Percentiles rank a stretch among this genome's conserved stretches.
Conservation (phyloP, 352 stramenopile species). For the Phytophthora podocarpi region DNA sequence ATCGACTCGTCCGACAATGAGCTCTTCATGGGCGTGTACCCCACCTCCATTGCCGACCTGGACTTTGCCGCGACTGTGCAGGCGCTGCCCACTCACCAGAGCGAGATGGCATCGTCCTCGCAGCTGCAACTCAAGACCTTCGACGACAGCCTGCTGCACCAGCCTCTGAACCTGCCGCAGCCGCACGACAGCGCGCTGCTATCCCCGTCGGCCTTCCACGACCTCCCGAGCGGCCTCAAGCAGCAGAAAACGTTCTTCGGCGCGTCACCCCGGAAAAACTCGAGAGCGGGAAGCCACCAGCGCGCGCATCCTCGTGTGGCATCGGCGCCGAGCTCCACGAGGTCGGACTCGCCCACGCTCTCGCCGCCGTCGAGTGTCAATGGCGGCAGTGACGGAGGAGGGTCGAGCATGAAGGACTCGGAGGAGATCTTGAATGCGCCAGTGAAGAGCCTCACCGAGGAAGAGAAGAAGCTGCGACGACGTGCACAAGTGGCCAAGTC, state of each 20-base stretch:
- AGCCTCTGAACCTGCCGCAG: slow-evolving; percentile 29
- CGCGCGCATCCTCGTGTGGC: slow-evolving; percentile 3
- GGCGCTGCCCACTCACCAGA: slow-evolving; percentile 42
- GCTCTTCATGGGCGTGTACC: slow-evolving; percentile 65
- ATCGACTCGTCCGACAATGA: slow-evolving; percentile 50
- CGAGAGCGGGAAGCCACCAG: neutral
- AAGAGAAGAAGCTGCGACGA: slow-evolving; percentile 83
- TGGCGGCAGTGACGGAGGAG: slow-evolving; percentile 34
- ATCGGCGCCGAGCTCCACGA: slow-evolving; percentile 25
- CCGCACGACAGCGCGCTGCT: slow-evolving; percentile 14
- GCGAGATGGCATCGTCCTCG: slow-evolving; percentile 1
- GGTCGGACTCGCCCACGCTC: slow-evolving; percentile 40
- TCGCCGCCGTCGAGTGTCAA: slow-evolving; percentile 55
- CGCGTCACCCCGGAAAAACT: slow-evolving; percentile 15
- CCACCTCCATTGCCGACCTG: slow-evolving; percentile 59
- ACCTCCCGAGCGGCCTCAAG: slow-evolving; percentile 11
- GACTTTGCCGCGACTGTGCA: slow-evolving; percentile 69
- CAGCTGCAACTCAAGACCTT: slow-evolving; percentile 28
- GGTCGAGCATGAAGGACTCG: slow-evolving; percentile 47
- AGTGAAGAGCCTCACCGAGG: slow-evolving; percentile 81
- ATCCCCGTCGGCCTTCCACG: slow-evolving; percentile 25
- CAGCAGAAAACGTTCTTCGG: slow-evolving; percentile 24
- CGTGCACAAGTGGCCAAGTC: slow-evolving; percentile 85
- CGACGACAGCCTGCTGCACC: slow-evolving; percentile 27
- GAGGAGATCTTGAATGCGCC: slow-evolving; percentile 83